These are phyloP conservation scores for Hygrocybe coccinea DNA, from an alignment of 768 basidiomycete species.

Conservation along the genomic window DNA sequence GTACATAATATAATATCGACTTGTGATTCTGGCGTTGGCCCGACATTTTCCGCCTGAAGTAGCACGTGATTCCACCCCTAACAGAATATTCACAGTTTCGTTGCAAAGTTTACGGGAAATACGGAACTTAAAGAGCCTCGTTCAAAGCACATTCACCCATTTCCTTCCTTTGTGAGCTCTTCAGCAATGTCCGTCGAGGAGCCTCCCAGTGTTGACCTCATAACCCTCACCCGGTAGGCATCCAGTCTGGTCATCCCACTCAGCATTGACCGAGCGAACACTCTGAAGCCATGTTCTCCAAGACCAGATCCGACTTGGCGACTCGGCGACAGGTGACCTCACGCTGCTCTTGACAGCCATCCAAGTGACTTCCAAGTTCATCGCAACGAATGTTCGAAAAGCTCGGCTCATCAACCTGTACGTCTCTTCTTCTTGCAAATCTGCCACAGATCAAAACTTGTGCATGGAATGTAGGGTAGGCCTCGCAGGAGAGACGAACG, in stretches of 20 bases:
- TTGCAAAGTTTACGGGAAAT: conserved; percentile 10
- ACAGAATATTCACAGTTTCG: background rate
- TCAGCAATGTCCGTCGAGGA: conserved; percentile 51
- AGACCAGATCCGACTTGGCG: conserved; percentile 79
- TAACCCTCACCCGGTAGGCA: conserved; percentile 84
- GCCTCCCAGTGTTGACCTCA: conserved; percentile 76
- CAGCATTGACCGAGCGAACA: conserved; percentile 10
- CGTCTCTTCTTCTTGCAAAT: conserved; percentile 26
- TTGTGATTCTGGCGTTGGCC: too few relatives aligned
- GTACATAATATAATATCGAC: too few relatives aligned
- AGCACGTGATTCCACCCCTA: conserved; percentile 5
- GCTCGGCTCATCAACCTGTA: conserved; percentile 96
- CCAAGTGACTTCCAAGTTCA: conserved; percentile 94
- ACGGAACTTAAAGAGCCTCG: conserved; percentile 13
- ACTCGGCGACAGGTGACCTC: conserved; percentile 85
- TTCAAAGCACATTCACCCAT: too few relatives aligned
- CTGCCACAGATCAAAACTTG: conserved; percentile 5
- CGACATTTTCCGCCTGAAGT: background rate
- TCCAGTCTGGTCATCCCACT: background rate
- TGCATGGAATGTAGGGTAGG: conserved; percentile 61
- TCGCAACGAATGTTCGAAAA: conserved; percentile 95
- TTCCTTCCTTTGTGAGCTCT: conserved; percentile 1
- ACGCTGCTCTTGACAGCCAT: conserved; percentile 94
- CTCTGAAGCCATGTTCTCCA: conserved; percentile 72
- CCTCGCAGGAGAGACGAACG: conserved; percentile 92